phyloP scores from a whole-genome alignment of 208 protist genomes.

The Borovskyia barvae region DNA sequence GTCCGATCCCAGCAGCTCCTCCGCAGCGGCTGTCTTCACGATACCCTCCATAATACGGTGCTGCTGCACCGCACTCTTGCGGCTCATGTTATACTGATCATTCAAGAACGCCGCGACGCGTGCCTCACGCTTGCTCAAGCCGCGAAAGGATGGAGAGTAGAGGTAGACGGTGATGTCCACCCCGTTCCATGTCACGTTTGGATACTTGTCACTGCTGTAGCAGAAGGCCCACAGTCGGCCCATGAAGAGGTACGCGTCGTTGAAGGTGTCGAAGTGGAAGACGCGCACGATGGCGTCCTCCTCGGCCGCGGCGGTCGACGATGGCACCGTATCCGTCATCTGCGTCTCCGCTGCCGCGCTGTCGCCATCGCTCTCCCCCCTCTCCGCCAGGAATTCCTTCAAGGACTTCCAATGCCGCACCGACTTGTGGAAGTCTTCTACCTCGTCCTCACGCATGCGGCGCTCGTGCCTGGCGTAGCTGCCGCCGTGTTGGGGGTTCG shows the following conservation, averaged over 20 bases:
- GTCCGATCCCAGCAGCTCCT: constrained; percentile 41
- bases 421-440: constrained; percentile 78
- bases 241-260: constrained; percentile 82
- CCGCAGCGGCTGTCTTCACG: constrained; percentile 29
- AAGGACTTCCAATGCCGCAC: constrained; percentile 76
- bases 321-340: not conserved
- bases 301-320: constrained; percentile 17
- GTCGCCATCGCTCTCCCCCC: not conserved
- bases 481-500: constrained; percentile 83
- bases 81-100: constrained; percentile 84
- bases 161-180: constrained; percentile 69
- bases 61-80: constrained; percentile 72
- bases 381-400: constrained; percentile 24
- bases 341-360: not conserved
- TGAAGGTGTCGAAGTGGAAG: constrained; percentile 59
- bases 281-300: constrained; percentile 75
- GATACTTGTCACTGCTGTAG: constrained; percentile 84
- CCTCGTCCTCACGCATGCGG: constrained; percentile 82
- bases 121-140: constrained; percentile 78
- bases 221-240: constrained; percentile 83
- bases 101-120: constrained; percentile 82
- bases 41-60: constrained; percentile 20
- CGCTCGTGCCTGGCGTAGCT: constrained; percentile 82
- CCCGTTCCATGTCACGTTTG: constrained; percentile 61
- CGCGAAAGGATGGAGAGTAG: constrained; percentile 81